Percentiles rank a stretch among this genome's conserved stretches.
These are phyloP conservation scores for Cucumis sativus DNA, from an alignment of 306 rosid genomes.

Conservation along the genomic window DNA sequence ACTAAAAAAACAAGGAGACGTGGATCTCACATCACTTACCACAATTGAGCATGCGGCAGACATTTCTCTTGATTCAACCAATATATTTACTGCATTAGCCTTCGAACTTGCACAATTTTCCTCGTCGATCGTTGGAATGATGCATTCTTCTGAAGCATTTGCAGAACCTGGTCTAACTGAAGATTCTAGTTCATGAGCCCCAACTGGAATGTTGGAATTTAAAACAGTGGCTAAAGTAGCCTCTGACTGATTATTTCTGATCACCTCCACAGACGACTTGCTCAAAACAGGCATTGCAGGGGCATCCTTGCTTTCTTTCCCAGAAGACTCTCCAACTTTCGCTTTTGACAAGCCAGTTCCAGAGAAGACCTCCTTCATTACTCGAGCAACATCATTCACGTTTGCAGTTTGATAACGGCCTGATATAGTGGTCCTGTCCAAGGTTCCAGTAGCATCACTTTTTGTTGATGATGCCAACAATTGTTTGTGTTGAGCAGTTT, in stretches of 20 bases:
- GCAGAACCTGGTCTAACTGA: slow-evolving; percentile 2
- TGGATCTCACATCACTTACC: slow-evolving; percentile 17
- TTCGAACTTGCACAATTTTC: slow-evolving; percentile 15
- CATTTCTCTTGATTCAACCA: slow-evolving; percentile 18
- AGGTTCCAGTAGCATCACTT: slow-evolving; percentile 45
- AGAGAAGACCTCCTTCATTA: slow-evolving; percentile 96
- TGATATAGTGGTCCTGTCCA: slow-evolving; percentile 44
- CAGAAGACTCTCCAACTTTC: slow-evolving; percentile 36
- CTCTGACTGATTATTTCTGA: slow-evolving; percentile 21
- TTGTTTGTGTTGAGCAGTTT: slow-evolving; percentile 45
- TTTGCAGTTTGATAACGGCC: slow-evolving; percentile 63
- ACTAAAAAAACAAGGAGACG: slow-evolving; percentile 15
- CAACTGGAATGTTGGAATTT: slow-evolving; percentile 13
- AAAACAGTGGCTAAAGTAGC: slow-evolving; percentile 18
- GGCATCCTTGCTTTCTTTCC: slow-evolving; percentile 37
- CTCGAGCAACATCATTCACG: slow-evolving; percentile 94
- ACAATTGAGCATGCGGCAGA: slow-evolving; percentile 15
- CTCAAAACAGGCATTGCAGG: slow-evolving; percentile 17
- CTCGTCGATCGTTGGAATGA: slow-evolving; percentile 5
- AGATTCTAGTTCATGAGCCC: slow-evolving; percentile 15
- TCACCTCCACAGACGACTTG: slow-evolving; percentile 26
- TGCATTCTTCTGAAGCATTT: slow-evolving; percentile 18
- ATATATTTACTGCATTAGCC: slow-evolving; percentile 19
- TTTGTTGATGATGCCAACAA: slow-evolving; percentile 25
- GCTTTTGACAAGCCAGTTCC: slow-evolving; percentile 64